These are phyloP conservation scores for Hypoxylon fuscum DNA, from an alignment of 495 filamentous ascomycete genomes.

Conservation along the genomic window DNA sequence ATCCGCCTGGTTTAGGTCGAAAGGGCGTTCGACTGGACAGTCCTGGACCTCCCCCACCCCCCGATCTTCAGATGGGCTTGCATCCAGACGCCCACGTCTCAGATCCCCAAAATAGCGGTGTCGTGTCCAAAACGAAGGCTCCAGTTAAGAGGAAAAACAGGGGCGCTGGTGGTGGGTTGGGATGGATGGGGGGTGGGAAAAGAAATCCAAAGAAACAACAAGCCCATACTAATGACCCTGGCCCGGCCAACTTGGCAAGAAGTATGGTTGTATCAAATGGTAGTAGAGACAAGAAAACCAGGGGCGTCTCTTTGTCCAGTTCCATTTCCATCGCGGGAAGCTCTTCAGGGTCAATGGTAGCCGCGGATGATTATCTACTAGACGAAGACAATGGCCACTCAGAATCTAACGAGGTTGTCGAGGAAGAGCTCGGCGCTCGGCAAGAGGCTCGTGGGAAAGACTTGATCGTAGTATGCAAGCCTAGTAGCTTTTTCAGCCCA, in stretches of 20 bases:
- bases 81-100: no score
- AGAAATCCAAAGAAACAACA: neutral
- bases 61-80: no score
- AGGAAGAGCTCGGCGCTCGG: neutral
- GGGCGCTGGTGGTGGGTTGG: neutral
- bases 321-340: neutral
- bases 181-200: neutral
- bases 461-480: neutral
- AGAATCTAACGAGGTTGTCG: neutral
- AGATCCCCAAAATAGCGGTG: no score
- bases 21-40: no score
- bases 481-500: neutral
- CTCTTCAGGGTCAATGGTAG: neutral
- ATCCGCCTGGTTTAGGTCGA: neutral
- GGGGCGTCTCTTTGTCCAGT: no score
- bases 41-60: neutral
- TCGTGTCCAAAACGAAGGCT: no score
- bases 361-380: neutral
- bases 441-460: neutral
- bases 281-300: no score
- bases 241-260: no score
- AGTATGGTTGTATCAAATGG: no score
- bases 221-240: no score
- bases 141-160: neutral
- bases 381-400: neutral